A percentile compares a stretch with the other conserved stretches of the same genome.
phyloP scores from a whole-genome alignment of 345 rosid species.

The Lumnitzera racemosa region DNA sequence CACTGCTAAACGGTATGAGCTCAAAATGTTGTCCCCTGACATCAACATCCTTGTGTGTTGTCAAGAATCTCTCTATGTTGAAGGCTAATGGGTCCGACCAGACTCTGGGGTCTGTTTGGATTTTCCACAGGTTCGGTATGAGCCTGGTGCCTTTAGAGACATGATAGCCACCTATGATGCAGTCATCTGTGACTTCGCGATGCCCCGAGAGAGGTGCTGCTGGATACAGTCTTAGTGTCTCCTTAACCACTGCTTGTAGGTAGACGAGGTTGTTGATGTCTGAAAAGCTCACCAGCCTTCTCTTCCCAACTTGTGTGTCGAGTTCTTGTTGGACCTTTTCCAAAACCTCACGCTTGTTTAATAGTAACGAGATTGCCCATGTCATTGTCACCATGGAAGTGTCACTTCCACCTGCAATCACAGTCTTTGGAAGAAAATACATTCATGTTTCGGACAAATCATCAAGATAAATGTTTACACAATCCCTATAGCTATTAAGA shows the following conservation, averaged over 20 bases:
- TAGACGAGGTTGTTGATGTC: constrained; percentile 17
- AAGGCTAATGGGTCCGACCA: constrained; percentile 20
- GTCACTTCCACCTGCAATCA: constrained; percentile 15
- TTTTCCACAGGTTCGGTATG: constrained; percentile 15
- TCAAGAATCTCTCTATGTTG: constrained; percentile 22
- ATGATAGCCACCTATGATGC: constrained; percentile 14
- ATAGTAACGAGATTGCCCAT: constrained; percentile 19
- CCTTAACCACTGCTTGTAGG: constrained; percentile 20
- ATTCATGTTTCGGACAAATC: too few relatives aligned
- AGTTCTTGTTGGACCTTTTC: constrained; percentile 18
- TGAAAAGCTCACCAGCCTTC: constrained; percentile 14
- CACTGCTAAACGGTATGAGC: constrained; percentile 18
- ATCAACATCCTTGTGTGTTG: constrained; percentile 6
- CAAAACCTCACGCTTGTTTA: constrained; percentile 7
- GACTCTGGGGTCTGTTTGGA: constrained; percentile 15
- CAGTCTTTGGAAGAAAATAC: constrained; percentile 1
- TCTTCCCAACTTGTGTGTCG: constrained; percentile 13
- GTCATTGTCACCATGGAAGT: constrained; percentile 10
- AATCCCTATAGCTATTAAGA: too few relatives aligned
- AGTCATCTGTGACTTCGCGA: constrained; percentile 15
- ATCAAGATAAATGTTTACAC: too few relatives aligned
- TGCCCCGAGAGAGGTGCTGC: constrained; percentile 5
- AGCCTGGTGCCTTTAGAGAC: constrained; percentile 18
- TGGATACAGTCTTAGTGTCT: constrained; percentile 15
- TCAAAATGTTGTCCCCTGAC: constrained; percentile 19